Evolutionary conservation across 768 basidiomycete genomes (phyloP), one percentile per base, ranked within the genome.

Genomic region (Cyclocybe cylindracea): DNA sequence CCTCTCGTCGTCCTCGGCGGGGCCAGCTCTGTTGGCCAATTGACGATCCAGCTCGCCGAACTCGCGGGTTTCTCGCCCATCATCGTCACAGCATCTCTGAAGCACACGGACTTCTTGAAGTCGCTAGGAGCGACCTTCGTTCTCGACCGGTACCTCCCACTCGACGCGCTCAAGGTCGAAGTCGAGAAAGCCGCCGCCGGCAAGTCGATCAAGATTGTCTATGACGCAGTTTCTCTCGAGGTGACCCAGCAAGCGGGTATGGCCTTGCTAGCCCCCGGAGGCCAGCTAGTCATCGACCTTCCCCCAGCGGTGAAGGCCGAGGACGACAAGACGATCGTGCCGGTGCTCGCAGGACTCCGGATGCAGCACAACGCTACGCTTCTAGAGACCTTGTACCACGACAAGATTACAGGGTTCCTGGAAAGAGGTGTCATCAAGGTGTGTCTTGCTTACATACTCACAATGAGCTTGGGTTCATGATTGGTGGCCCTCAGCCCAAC

Each of bases 1-100:
- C 72, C 79, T 2, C 70, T 80, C 35, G 50, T 83, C 31, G 69
- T 82, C 49, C 61, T 78, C 13, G 80, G 79, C 24, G 80, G 80
- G 3, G 59, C 70, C n/a, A 72, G 74, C 38, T 78, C 77, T 34
- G 75, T 79, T 4, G 79, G 79, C 37, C 77, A 79, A 68, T 74
- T 66, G 16, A 16, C 16, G 16, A 52, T 68, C 14, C 76, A 78
- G 56, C 67, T 76, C 5, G 75, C 76, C 5, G 65, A 57, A 39
- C 40, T 70, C 24, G 66, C 72, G 2, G 75, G 73, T 1, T 75
- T 75, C 61, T 63, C 66, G 8, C 74, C 75, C 4, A 73, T 77
- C 46, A 74, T 78, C 13, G 58, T 70, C 19, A 76, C 67, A 1
- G 66, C 76, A 0, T 72, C 69, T 10, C 50, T 55, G 7, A 56